Conservation (phyloP, 768 basidiomycete genomes). For the Boletus insuetus region DNA sequence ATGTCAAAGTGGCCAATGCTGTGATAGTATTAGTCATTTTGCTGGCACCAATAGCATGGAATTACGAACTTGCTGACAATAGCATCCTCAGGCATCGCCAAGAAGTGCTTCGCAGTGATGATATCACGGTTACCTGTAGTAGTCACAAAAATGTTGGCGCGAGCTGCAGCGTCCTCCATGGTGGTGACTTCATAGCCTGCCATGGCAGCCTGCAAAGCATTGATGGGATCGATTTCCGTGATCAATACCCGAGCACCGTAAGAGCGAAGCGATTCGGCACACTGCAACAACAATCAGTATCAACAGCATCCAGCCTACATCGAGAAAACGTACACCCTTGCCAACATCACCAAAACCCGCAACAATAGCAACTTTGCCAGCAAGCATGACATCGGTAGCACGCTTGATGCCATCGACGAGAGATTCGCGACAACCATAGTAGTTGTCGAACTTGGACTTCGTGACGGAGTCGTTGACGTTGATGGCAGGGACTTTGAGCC, state of each 20-base stretch:
- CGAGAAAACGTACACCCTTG: slow-evolving; percentile 77
- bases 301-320: neutral
- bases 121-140: slow-evolving; percentile 99
- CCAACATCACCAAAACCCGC: slow-evolving; percentile 99
- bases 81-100: slow-evolving; percentile 95
- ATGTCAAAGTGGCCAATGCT: slow-evolving; percentile 87
- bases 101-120: slow-evolving; percentile 89
- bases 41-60: neutral
- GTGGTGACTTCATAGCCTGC: slow-evolving; percentile 98
- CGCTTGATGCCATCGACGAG: slow-evolving; percentile 99
- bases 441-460: slow-evolving; percentile 99
- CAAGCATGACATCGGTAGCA: slow-evolving; percentile 99
- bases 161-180: slow-evolving; percentile 94
- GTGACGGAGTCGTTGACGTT: slow-evolving; percentile 99
- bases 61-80: slow-evolving; percentile 92
- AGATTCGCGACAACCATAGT: slow-evolving; percentile 99
- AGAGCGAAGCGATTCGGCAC: slow-evolving; percentile 94
- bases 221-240: slow-evolving; percentile 99
- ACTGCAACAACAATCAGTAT: slow-evolving; percentile 46
- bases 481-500: slow-evolving; percentile 96
- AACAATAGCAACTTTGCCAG: slow-evolving; percentile 98
- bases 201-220: slow-evolving; percentile 99
- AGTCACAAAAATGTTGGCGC: slow-evolving; percentile 92
- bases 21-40: slow-evolving; percentile 8
- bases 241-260: slow-evolving; percentile 96